Evolutionary conservation across 371 early-diverging fungal species (phyloP).

Genomic region (Mucor plumbeus): DNA sequence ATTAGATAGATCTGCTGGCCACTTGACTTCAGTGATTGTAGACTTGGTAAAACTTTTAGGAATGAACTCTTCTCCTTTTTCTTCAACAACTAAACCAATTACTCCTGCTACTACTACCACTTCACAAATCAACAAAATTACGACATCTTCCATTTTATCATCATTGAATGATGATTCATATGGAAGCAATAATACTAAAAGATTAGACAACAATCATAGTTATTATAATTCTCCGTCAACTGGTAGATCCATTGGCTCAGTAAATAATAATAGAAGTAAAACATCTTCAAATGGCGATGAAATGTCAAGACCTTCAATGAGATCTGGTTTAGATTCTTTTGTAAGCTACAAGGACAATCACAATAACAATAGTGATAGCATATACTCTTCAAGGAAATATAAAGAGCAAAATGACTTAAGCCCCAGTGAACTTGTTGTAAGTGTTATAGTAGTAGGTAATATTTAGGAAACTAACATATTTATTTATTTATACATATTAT

Average conservation of each 20-base stretch:
- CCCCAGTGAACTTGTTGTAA: constrained; percentile 23
- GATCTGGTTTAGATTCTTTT: constrained; percentile 2
- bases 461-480: neutral
- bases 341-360: constrained; percentile 6
- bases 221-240: neutral
- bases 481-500: neutral
- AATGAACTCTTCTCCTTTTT: constrained; percentile 25
- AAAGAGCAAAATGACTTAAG: constrained; percentile 9
- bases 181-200: neutral
- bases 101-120: neutral
- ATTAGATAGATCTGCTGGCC: constrained; percentile 79
- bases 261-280: neutral
- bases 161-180: neutral
- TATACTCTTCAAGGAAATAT: neutral
- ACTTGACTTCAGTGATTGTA: constrained; percentile 77
- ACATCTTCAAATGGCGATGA: neutral
- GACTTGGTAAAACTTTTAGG: constrained; percentile 76
- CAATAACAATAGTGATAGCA: neutral
- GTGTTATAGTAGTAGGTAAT: neutral
- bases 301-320: neutral
- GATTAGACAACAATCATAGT: neutral
- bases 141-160: neutral
- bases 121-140: neutral
- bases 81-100: neutral
- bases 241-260: constrained; percentile 1